Percentiles rank a stretch among this genome's conserved stretches.
Conservation (phyloP, 371 early-diverging fungal genomes). For the Funneliformis caledonium region DNA sequence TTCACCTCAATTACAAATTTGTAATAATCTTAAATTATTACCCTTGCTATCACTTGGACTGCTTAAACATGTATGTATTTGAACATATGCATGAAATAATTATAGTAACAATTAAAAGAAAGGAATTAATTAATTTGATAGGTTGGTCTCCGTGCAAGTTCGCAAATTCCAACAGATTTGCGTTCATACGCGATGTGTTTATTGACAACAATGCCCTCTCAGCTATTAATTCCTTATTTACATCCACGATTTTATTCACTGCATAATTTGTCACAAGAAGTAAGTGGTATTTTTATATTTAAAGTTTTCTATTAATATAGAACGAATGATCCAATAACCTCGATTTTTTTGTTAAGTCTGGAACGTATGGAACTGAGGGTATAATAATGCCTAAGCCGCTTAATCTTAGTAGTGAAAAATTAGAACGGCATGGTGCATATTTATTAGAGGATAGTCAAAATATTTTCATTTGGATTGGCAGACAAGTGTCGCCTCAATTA, state of each 20-base stretch:
- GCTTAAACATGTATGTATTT: conserved; percentile 69
- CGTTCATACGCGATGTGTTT: conserved; percentile 74
- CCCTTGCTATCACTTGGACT: conserved; percentile 85
- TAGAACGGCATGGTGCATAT: conserved; percentile 85
- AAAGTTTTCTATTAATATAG: background rate
- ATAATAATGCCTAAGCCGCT: conserved; percentile 73
- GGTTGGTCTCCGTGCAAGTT: conserved; percentile 68
- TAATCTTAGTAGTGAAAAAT: conserved; percentile 83
- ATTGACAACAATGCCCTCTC: conserved; percentile 79
- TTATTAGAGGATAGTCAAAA: conserved; percentile 83
- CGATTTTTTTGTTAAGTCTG: conserved; percentile 46
- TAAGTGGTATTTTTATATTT: conserved; percentile 41
- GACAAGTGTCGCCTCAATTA: conserved; percentile 76
- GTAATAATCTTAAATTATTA: conserved; percentile 83
- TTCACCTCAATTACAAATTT: conserved; percentile 79
- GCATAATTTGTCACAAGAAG: conserved; percentile 80
- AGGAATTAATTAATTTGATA: conserved; percentile 25
- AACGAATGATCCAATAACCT: conserved; percentile 16
- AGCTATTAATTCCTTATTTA: conserved; percentile 72
- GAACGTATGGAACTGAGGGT: conserved; percentile 63
- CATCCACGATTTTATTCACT: conserved; percentile 85
- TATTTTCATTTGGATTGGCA: conserved; percentile 90
- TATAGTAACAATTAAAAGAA: background rate
- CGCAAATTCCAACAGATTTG: conserved; percentile 74
- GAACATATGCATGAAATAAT: background rate